phyloP scores from a whole-genome alignment of 2,329 filamentous ascomycete genomes.

The Cercospora sesami region DNA sequence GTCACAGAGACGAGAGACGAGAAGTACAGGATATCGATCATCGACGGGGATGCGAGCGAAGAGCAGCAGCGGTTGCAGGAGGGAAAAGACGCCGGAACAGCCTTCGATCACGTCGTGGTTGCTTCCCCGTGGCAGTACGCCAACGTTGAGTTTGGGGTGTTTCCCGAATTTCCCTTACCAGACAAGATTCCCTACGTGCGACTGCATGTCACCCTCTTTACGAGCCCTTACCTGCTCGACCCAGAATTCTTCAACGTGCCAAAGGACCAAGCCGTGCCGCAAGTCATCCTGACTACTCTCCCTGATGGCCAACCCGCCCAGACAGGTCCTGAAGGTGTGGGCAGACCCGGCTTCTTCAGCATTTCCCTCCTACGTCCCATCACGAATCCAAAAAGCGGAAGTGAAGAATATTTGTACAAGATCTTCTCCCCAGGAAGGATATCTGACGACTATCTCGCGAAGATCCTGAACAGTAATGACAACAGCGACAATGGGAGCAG shows the following conservation, averaged over 20 bases:
- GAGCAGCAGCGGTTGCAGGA: neutral
- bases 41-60: neutral
- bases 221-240: slow-evolving; percentile 72
- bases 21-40: slow-evolving; percentile 40
- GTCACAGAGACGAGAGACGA: slow-evolving; percentile 48
- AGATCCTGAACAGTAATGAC: slow-evolving; percentile 46
- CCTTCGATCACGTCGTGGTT: slow-evolving; percentile 65
- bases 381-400: slow-evolving; percentile 49
- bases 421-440: slow-evolving; percentile 61
- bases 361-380: slow-evolving; percentile 71
- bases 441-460: slow-evolving; percentile 49
- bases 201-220: slow-evolving; percentile 86
- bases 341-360: slow-evolving; percentile 78
- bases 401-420: slow-evolving; percentile 62
- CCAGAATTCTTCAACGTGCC: slow-evolving; percentile 70
- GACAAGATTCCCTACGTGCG: slow-evolving; percentile 81
- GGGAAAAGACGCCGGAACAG: neutral
- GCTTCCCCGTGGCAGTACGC: slow-evolving; percentile 71
- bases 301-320: slow-evolving; percentile 56
- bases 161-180: slow-evolving; percentile 52
- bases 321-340: slow-evolving; percentile 58
- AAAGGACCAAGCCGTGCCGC: slow-evolving; percentile 61
- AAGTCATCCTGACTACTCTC: slow-evolving; percentile 80
- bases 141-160: slow-evolving; percentile 4
- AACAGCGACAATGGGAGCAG: slow-evolving; percentile 18